phyloP scores from a whole-genome alignment of 768 basidiomycete genomes.

The Suillus subluteus region DNA sequence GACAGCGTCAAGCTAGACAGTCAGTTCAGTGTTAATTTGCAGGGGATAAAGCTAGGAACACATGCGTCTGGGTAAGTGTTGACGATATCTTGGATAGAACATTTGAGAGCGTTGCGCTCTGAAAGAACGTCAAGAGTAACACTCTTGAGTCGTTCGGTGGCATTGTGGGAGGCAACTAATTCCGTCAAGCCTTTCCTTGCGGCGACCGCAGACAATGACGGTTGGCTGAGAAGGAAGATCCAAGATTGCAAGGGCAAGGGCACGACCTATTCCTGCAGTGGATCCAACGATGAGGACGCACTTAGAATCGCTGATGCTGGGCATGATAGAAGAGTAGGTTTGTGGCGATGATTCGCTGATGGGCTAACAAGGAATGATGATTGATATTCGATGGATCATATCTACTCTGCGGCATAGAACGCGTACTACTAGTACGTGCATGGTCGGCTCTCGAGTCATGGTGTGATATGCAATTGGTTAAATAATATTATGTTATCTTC shows the following conservation, averaged over 20 bases:
- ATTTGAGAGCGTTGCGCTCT: slow-evolving; percentile 41
- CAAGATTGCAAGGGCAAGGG: slow-evolving; percentile 54
- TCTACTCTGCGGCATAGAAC: too few relatives aligned
- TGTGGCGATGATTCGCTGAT: background rate
- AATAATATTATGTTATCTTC: too few relatives aligned
- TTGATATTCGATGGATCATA: too few relatives aligned
- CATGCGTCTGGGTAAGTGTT: slow-evolving; percentile 52
- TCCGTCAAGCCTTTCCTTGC: slow-evolving; percentile 57
- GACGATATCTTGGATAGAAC: slow-evolving; percentile 45
- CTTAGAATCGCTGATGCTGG: slow-evolving; percentile 48
- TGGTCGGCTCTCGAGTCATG: too few relatives aligned
- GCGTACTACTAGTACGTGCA: too few relatives aligned
- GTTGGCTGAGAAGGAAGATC: slow-evolving; percentile 49
- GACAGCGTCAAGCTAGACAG: slow-evolving; percentile 56
- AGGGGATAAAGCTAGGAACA: background rate
- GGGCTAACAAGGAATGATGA: too few relatives aligned
- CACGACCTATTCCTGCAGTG: slow-evolving; percentile 60
- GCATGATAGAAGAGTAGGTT: slow-evolving; percentile 19
- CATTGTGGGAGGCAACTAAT: slow-evolving; percentile 35
- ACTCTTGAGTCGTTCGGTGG: slow-evolving; percentile 41
- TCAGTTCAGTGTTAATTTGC: background rate
- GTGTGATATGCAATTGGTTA: too few relatives aligned
- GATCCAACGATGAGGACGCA: slow-evolving; percentile 61
- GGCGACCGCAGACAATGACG: slow-evolving; percentile 55
- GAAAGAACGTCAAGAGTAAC: slow-evolving; percentile 48